phyloP scores from a whole-genome alignment of 306 rosid species.

The Luffa aegyptiaca region DNA sequence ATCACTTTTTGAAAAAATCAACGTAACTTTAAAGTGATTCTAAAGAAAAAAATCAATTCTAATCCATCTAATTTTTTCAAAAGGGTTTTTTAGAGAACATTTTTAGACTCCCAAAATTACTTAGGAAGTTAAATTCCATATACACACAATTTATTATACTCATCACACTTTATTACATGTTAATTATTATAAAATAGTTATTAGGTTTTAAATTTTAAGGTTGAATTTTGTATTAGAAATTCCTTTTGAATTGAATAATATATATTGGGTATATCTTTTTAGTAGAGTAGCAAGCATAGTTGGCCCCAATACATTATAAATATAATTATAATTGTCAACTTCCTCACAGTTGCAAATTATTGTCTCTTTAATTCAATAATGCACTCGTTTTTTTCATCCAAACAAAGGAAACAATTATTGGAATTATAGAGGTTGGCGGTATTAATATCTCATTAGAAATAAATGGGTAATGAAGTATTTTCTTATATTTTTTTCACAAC shows the following conservation, averaged over 20 bases:
- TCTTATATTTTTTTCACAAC: background rate
- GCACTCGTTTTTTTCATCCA: background rate
- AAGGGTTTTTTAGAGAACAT: too few relatives aligned
- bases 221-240: background rate
- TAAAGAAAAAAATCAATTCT: too few relatives aligned
- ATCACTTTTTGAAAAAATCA: too few relatives aligned
- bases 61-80: too few relatives aligned
- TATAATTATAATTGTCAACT: background rate
- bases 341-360: background rate
- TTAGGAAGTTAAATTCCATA: too few relatives aligned
- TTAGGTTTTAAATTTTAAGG: background rate
- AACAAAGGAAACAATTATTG: background rate
- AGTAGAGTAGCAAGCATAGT: background rate
- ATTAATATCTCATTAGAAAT: background rate
- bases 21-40: too few relatives aligned
- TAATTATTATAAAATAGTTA: background rate
- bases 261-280: background rate
- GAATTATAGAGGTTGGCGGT: constrained; percentile 6
- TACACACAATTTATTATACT: background rate
- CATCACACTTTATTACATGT: background rate
- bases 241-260: background rate
- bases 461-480: constrained; percentile 2
- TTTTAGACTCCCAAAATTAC: too few relatives aligned
- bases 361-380: constrained; percentile 7
- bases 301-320: background rate